Base-by-base conservation (phyloP, 129 eudicot genomes). In the Escallonia rubra region DNA sequence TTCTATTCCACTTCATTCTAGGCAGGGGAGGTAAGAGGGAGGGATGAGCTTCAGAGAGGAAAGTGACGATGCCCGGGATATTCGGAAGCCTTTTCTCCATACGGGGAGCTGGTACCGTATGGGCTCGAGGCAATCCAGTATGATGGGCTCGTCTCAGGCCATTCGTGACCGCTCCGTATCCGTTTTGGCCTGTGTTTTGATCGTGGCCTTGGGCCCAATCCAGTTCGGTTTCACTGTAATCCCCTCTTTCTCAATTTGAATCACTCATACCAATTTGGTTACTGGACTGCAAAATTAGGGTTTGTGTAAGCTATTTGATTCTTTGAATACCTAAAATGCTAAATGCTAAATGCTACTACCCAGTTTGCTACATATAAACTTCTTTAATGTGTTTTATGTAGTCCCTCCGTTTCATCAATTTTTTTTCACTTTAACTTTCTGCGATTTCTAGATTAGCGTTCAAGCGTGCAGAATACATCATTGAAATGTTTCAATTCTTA, bases 81-180 rank as follows among this genome's bases (percentile, higher is more conserved):
- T 91, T 45, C 56, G 81, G 65, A 91, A 91, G 79, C 97, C 97
- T 42, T 91, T 91, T 78, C 68, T 91, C 54, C 94, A 91, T 59
- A 91, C 97, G 1, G 97, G 97, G 3, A 91, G 97, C 78, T 88
- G 97, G 97, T 91, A 91, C 41, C 68, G 94, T 2, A 91, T 91
- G 97, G 96, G 97, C 3, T 91, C 97, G 0, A 66, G 90, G 41
- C 97, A 88, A 52, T 88, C 94, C 1, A 91, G 97, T 59, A 65
- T 88, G 78, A 79, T 88, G 96, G 85, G 90, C 8, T 91, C 97
- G 4, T 82, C 96, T 61, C 96, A 88, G 73, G 85, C 70, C 43
- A 88, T 91, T 68, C 76, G 97, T 58, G 97, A 91, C 34, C 82
- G 88, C 57, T 88, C 97, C 51, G 86, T 91, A 52, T 91, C 97